Conservation (phyloP, 2,329 filamentous ascomycete genomes). For the Coniochaeta sp. region DNA sequence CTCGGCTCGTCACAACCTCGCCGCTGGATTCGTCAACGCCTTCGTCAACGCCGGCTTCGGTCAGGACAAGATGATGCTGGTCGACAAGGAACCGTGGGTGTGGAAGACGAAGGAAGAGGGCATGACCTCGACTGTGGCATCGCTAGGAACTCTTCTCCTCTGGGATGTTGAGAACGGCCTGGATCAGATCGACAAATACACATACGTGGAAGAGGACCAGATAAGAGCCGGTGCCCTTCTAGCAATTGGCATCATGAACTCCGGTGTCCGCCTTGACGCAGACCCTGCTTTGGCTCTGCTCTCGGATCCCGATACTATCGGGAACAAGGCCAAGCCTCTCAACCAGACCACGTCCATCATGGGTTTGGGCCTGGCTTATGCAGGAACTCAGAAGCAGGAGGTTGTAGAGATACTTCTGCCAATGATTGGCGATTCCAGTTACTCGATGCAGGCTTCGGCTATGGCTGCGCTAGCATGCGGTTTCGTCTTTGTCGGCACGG, state of each 20-base stretch:
- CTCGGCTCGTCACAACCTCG: constrained; percentile 90
- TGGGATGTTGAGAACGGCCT: constrained; percentile 92
- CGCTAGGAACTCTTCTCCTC: constrained; percentile 80
- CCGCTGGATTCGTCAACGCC: constrained; percentile 91
- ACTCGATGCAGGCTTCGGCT: constrained; percentile 92
- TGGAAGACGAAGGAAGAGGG: constrained; percentile 99
- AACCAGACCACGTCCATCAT: constrained; percentile 85
- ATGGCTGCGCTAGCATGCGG: constrained; percentile 92
- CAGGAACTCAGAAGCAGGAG: constrained; percentile 86
- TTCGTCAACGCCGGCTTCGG: constrained; percentile 96
- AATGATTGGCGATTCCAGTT: constrained; percentile 73
- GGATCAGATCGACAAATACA: constrained; percentile 92
- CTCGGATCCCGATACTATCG: constrained; percentile 70
- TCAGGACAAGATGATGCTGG: constrained; percentile 96
- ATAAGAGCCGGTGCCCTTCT: constrained; percentile 89
- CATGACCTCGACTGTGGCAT: constrained; percentile 94
- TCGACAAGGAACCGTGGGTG: constrained; percentile 88
- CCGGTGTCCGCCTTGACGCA: constrained; percentile 79
- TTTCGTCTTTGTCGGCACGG: constrained; percentile 87
- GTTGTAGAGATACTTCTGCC: constrained; percentile 80
- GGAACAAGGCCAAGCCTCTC: constrained; percentile 63
- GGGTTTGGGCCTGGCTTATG: constrained; percentile 91
- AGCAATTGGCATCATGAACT: constrained; percentile 93
- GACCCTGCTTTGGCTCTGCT: constrained; percentile 87
- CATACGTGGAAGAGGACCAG: constrained; percentile 70